Evolutionary conservation across 345 rosid species (phyloP).

Genomic region (Anacardium occidentale): DNA sequence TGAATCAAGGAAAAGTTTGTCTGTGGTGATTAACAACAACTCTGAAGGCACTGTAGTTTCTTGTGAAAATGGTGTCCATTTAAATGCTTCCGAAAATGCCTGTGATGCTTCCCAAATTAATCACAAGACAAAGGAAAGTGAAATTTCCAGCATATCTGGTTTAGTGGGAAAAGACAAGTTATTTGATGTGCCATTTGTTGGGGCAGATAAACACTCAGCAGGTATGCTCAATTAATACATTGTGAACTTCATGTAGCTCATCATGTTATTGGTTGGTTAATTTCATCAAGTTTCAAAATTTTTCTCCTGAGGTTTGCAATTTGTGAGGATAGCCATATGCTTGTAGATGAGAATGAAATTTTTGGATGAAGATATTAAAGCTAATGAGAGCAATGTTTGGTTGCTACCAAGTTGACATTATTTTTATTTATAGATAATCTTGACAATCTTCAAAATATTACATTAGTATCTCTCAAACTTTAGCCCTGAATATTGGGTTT

Average conservation of each 20-base stretch:
- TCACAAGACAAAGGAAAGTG: slow-evolving; percentile 58
- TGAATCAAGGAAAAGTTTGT: slow-evolving; percentile 55
- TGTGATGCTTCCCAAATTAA: slow-evolving; percentile 43
- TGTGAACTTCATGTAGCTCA: background rate
- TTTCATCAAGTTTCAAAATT: background rate
- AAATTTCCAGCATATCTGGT: slow-evolving; percentile 42
- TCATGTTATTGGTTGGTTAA: background rate
- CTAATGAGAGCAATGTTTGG: background rate
- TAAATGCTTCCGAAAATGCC: slow-evolving; percentile 45
- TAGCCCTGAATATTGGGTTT: slow-evolving; percentile 3
- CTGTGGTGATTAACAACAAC: slow-evolving; percentile 49
- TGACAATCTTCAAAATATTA: background rate
- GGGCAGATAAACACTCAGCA: slow-evolving; percentile 60
- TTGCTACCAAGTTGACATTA: background rate
- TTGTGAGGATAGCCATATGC: background rate
- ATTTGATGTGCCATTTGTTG: slow-evolving; percentile 81
- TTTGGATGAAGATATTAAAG: background rate
- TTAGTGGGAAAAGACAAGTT: slow-evolving; percentile 54
- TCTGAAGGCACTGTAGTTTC: slow-evolving; percentile 69
- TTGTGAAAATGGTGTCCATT: slow-evolving; percentile 47
- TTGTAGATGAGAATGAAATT: background rate
- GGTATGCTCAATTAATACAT: slow-evolving; percentile 43
- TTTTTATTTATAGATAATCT: background rate
- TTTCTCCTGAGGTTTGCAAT: background rate
- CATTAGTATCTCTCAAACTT: background rate